Evolutionary conservation across 2,329 filamentous ascomycete genomes (phyloP).

Genomic region (Aspergillus tamarii): DNA sequence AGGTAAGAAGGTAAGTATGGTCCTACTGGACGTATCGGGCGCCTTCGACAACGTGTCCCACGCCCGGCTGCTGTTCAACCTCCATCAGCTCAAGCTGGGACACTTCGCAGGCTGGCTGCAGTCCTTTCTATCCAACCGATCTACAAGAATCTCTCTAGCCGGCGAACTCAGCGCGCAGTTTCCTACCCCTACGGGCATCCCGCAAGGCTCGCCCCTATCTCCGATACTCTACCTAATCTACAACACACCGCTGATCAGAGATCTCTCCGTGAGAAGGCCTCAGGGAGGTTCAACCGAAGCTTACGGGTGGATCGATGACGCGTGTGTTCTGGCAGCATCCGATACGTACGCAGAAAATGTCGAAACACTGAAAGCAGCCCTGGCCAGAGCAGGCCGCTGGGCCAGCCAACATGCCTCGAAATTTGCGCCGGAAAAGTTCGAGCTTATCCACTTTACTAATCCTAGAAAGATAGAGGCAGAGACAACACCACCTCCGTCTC

Average conservation of each 20-base stretch:
- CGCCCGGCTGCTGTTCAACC: constrained; percentile 2
- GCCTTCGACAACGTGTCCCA: constrained; percentile 16
- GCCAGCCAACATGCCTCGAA: constrained; percentile 2
- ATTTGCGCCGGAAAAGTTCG: constrained; percentile 14
- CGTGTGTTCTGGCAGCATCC: not conserved
- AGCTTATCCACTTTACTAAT: constrained; percentile 13
- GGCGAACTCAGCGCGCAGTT: not conserved
- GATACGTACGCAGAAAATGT: not conserved
- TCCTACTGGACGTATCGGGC: constrained; percentile 18
- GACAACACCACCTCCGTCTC: too few relatives aligned
- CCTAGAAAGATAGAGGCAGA: not conserved
- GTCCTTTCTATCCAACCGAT: constrained; percentile 5
- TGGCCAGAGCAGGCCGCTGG: not conserved
- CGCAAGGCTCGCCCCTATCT: constrained; percentile 22
- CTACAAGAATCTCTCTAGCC: not conserved
- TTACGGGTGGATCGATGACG: not conserved
- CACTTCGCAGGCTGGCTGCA: not conserved
- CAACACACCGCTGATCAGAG: constrained; percentile 12
- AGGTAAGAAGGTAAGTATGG: not conserved
- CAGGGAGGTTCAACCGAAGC: not conserved
- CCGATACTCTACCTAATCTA: constrained; percentile 33
- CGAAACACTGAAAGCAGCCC: not conserved
- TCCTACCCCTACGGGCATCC: not conserved
- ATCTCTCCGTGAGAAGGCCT: fast-evolving
- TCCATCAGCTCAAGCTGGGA: not conserved